phyloP scores from a whole-genome alignment of 1,139 yeast species.

The Starmera stellimalicola region DNA sequence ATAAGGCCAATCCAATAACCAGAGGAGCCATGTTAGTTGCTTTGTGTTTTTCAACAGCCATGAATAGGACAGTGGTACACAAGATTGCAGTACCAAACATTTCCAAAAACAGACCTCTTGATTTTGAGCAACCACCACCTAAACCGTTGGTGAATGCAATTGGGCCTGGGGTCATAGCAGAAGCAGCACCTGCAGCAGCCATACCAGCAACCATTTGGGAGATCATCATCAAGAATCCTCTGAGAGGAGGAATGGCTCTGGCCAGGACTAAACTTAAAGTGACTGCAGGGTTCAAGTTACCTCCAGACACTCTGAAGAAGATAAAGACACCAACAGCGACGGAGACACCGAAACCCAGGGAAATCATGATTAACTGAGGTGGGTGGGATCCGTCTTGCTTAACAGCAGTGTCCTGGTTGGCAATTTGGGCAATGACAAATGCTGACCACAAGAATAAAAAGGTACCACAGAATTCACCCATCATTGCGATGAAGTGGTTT shows the following conservation, averaged over 20 bases:
- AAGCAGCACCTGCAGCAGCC: constrained; percentile 89
- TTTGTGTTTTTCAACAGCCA: constrained; percentile 77
- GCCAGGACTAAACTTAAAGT: constrained; percentile 63
- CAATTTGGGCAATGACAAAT: constrained; percentile 74
- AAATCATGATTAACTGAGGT: constrained; percentile 63
- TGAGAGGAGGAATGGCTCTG: constrained; percentile 63
- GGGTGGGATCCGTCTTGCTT: constrained; percentile 47
- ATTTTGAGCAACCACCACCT: constrained; percentile 63
- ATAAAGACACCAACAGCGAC: constrained; percentile 69
- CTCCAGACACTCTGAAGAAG: constrained; percentile 79
- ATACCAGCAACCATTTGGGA: constrained; percentile 79
- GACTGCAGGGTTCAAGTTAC: constrained; percentile 87
- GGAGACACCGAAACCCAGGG: constrained; percentile 83
- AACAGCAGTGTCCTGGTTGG: constrained; percentile 54
- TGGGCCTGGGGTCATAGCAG: constrained; percentile 80
- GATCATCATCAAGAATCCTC: constrained; percentile 57
- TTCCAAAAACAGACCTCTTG: constrained; percentile 77
- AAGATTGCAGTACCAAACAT: constrained; percentile 71
- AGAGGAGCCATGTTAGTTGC: constrained; percentile 78
- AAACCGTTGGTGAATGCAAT: constrained; percentile 63
- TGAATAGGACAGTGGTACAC: constrained; percentile 67
- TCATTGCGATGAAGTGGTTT: constrained; percentile 43
- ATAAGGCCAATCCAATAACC: constrained; percentile 73
- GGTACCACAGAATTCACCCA: constrained; percentile 79
- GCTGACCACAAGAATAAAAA: constrained; percentile 80